Evolutionary conservation across 352 stramenopile genomes (phyloP).

Genomic region (Phytophthora vignae): DNA sequence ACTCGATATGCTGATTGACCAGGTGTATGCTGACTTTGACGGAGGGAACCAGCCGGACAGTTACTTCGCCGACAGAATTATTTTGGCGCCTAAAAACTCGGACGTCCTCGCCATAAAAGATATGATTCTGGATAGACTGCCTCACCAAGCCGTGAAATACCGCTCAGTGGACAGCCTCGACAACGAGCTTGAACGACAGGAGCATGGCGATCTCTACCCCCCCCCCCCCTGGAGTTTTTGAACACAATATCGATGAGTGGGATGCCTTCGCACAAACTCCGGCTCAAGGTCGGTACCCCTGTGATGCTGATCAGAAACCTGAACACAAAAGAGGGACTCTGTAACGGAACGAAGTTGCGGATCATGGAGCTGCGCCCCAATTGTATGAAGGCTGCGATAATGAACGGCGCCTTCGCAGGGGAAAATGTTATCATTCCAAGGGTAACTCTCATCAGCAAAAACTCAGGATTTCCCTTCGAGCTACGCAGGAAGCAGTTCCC

Average conservation of each 20-base stretch:
- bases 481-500: no score
- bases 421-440: background rate
- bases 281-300: background rate
- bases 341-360: conserved; percentile 1
- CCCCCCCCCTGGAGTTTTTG: background rate
- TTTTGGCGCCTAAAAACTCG: no score
- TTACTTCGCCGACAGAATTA: no score
- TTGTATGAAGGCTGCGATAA: conserved; percentile 1
- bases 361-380: background rate
- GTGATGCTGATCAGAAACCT: conserved; percentile 13
- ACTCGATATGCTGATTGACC: no score
- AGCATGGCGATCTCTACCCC: conserved; percentile 3
- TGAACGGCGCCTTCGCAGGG: background rate
- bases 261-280: conserved; percentile 12
- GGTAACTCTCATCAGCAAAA: no score
- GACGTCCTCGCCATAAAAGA: no score
- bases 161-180: no score
- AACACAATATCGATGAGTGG: conserved; percentile 8
- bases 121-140: no score
- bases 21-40: no score
- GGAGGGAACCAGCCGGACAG: no score
- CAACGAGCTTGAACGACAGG: conserved; percentile 4
- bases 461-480: no score
- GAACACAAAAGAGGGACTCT: conserved; percentile 4
- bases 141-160: no score